Conservation (phyloP, 371 early-diverging fungal genomes). For the Rhizopus microsporus region DNA sequence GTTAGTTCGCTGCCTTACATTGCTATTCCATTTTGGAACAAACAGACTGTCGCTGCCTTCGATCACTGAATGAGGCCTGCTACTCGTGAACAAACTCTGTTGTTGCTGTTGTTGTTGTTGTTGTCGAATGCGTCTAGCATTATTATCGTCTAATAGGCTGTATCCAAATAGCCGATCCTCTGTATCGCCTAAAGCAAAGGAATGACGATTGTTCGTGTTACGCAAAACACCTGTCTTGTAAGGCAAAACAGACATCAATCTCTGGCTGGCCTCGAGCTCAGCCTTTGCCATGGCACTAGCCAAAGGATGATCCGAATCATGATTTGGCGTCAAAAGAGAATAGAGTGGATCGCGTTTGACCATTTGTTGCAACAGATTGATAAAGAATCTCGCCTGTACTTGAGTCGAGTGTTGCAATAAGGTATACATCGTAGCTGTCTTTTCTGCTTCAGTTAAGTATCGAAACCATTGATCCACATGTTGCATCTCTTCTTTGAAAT, state of each 20-base stretch:
- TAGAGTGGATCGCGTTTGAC: conserved; percentile 71
- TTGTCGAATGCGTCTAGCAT: conserved; percentile 8
- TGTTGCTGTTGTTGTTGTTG: conserved; percentile 22
- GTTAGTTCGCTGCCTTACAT: conserved; percentile 6
- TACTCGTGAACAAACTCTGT: conserved; percentile 15
- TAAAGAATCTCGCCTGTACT: conserved; percentile 89
- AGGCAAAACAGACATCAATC: conserved; percentile 54
- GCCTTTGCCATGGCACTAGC: conserved; percentile 64
- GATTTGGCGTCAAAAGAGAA: conserved; percentile 60
- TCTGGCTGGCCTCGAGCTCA: conserved; percentile 61
- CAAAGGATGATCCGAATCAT: conserved; percentile 60
- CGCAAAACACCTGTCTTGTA: conserved; percentile 57
- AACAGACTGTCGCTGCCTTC: conserved; percentile 27
- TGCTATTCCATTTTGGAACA: conserved; percentile 21
- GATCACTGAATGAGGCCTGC: conserved; percentile 38
- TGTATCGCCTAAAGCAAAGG: conserved; percentile 67
- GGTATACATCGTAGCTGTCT: conserved; percentile 87
- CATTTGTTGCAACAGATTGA: conserved; percentile 88
- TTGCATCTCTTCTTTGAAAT: conserved; percentile 87
- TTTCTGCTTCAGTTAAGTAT: conserved; percentile 85
- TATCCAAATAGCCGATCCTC: conserved; percentile 55
- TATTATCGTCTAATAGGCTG: conserved; percentile 21
- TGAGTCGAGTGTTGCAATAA: conserved; percentile 86
- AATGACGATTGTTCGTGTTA: conserved; percentile 74
- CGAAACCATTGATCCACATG: conserved; percentile 94